Conservation (phyloP, 257 asterid species). For the Thymus quinquecostatus region DNA sequence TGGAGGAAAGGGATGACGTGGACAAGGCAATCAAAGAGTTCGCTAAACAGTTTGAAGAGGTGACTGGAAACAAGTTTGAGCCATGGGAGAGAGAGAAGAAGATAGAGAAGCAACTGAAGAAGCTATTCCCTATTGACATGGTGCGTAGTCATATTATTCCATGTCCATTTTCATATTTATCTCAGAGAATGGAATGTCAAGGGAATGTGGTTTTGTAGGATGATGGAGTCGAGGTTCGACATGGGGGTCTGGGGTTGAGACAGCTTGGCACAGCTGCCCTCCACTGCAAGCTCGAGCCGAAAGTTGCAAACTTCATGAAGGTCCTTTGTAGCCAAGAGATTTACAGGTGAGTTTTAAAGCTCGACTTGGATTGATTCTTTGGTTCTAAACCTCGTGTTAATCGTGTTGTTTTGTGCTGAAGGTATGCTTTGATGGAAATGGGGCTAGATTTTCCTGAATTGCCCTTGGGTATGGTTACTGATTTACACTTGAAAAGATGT, state of each 20-base stretch:
- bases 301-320: slow-evolving; percentile 79
- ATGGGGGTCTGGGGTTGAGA: slow-evolving; percentile 75
- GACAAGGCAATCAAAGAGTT: slow-evolving; percentile 63
- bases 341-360: slow-evolving; percentile 49
- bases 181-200: background rate
- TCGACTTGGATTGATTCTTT: background rate
- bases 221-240: slow-evolving; percentile 84
- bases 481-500: slow-evolving; percentile 70
- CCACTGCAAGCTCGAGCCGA: slow-evolving; percentile 76
- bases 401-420: slow-evolving; percentile 4
- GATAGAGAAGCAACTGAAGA: slow-evolving; percentile 52
- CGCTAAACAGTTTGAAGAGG: slow-evolving; percentile 50
- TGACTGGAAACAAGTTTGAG: slow-evolving; percentile 69
- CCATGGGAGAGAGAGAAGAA: slow-evolving; percentile 83
- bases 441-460: slow-evolving; percentile 74
- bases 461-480: slow-evolving; percentile 84
- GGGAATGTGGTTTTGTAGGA: slow-evolving; percentile 43
- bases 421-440: slow-evolving; percentile 92
- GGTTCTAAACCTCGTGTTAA: background rate
- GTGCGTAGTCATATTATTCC: slow-evolving; percentile 34
- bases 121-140: slow-evolving; percentile 69
- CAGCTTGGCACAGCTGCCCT: slow-evolving; percentile 70
- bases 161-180: background rate
- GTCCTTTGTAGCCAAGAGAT: slow-evolving; percentile 81
- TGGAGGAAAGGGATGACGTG: slow-evolving; percentile 57